A percentile compares a stretch with the other conserved stretches of the same genome.
phyloP scores from a whole-genome alignment of 306 rosid genomes.

The Vigna angularis region DNA sequence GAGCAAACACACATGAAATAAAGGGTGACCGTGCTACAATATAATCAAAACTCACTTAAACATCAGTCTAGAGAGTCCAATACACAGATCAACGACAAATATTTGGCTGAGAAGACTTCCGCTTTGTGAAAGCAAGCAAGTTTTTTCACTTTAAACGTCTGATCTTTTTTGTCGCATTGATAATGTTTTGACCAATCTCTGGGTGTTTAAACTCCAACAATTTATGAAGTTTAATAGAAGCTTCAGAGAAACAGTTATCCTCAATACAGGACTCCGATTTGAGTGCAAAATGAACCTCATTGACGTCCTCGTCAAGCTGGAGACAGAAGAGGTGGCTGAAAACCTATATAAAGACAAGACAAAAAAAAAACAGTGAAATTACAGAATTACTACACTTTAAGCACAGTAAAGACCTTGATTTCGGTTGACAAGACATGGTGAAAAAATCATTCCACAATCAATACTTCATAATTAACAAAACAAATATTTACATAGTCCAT shows the following conservation, averaged over 20 bases:
- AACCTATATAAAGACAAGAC: constrained; percentile 59
- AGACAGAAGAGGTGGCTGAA: constrained; percentile 78
- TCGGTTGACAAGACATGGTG: constrained; percentile 11
- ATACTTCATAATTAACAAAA: not conserved
- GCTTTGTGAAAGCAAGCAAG: not conserved
- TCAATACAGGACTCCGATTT: constrained; percentile 61
- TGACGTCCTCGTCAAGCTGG: constrained; percentile 88
- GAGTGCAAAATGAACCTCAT: constrained; percentile 86
- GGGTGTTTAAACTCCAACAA: constrained; percentile 70
- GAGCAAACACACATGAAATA: not conserved
- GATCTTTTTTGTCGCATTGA: constrained; percentile 66
- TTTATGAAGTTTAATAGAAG: constrained; percentile 71
- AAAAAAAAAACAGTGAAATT: constrained; percentile 21
- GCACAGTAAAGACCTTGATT: not conserved
- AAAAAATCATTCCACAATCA: constrained; percentile 3
- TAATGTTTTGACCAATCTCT: constrained; percentile 71
- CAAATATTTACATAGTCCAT: not conserved
- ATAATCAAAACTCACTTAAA: constrained; percentile 10
- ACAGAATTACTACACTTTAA: not conserved
- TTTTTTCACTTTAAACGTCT: constrained; percentile 66
- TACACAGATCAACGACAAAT: constrained; percentile 18
- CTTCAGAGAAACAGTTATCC: constrained; percentile 62
- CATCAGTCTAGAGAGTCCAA: not conserved
- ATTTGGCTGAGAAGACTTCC: constrained; percentile 35
- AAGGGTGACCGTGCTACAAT: constrained; percentile 17